Percentiles rank a stretch among this genome's conserved stretches.
phyloP scores from a whole-genome alignment of 1,139 yeast genomes.

The Spathaspora sp. region DNA sequence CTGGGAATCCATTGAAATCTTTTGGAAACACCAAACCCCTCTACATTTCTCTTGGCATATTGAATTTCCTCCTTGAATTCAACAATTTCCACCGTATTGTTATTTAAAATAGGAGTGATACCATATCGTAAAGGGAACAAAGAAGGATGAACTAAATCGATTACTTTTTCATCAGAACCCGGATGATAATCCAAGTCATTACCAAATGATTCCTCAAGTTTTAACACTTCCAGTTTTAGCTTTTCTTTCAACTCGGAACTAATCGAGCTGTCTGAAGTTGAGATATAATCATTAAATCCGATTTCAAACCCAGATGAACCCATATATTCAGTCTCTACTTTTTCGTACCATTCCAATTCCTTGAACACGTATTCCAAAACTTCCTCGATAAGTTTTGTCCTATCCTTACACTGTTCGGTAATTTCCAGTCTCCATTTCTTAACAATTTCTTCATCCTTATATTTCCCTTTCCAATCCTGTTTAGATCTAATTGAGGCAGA shows the following conservation, averaged over 20 bases:
- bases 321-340: slow-evolving; percentile 13
- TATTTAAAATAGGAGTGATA: slow-evolving; percentile 23
- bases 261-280: slow-evolving; percentile 17
- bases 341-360: slow-evolving; percentile 31
- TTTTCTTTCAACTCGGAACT: slow-evolving; percentile 14
- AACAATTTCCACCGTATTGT: slow-evolving; percentile 10
- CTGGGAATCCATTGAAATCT: too few relatives aligned
- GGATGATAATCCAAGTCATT: too few relatives aligned
- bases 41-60: too few relatives aligned
- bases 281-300: slow-evolving; percentile 21
- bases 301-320: slow-evolving; percentile 14
- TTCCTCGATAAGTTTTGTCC: slow-evolving; percentile 16
- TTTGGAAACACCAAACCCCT: too few relatives aligned
- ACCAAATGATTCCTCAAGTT: slow-evolving; percentile 28
- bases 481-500: slow-evolving; percentile 27
- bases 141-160: slow-evolving; percentile 3
- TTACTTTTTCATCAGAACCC: too few relatives aligned
- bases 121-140: slow-evolving; percentile 33
- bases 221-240: slow-evolving; percentile 34
- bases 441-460: slow-evolving; percentile 23
- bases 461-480: slow-evolving; percentile 34
- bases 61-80: slow-evolving; percentile 1
- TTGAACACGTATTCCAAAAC: slow-evolving; percentile 23
- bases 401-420: slow-evolving; percentile 15
- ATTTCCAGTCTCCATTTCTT: slow-evolving; percentile 34